These are phyloP conservation scores for Termitomyces sp. DNA, from an alignment of 768 basidiomycete species.

Conservation along the genomic window DNA sequence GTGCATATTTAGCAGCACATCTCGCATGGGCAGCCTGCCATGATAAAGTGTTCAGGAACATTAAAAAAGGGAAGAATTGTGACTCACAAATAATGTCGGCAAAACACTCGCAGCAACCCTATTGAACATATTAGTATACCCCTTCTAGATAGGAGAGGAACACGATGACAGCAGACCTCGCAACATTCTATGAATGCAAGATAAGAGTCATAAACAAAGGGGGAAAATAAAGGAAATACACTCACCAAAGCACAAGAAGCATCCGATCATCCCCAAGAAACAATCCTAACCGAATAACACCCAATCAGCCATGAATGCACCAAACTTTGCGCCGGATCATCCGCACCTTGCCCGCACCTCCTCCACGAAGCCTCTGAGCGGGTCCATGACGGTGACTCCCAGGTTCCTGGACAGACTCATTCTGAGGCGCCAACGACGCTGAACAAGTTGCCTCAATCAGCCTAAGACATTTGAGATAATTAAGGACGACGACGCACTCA, in stretches of 20 bases:
- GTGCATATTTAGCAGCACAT: slow-evolving; percentile 54
- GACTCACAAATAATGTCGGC: slow-evolving; percentile 70
- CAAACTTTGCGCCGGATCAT: not conserved
- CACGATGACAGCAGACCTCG: slow-evolving; percentile 44
- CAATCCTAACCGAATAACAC: slow-evolving; percentile 47
- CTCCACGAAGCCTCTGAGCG: slow-evolving; percentile 64
- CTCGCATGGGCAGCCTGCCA: slow-evolving; percentile 74
- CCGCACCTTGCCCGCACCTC: slow-evolving; percentile 62
- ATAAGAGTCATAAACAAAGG: not conserved
- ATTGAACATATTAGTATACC: slow-evolving; percentile 1
- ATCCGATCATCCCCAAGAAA: slow-evolving; percentile 55
- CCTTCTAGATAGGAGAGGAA: not conserved
- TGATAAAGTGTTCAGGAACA: not conserved
- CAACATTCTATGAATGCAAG: slow-evolving; percentile 49
- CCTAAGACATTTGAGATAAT: not conserved
- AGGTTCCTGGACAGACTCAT: not conserved
- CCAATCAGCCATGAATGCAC: not conserved
- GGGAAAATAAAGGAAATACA: not conserved
- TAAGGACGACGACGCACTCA: slow-evolving; percentile 46
- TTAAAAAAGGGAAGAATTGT: not conserved
- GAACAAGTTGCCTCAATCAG: not conserved
- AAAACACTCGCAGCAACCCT: slow-evolving; percentile 70
- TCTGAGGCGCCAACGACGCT: slow-evolving; percentile 1
- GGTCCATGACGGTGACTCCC: slow-evolving; percentile 30
- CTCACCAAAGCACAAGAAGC: slow-evolving; percentile 75